phyloP scores from a whole-genome alignment of 163 green algal species.

The Trebouxiophyceae sp. region DNA sequence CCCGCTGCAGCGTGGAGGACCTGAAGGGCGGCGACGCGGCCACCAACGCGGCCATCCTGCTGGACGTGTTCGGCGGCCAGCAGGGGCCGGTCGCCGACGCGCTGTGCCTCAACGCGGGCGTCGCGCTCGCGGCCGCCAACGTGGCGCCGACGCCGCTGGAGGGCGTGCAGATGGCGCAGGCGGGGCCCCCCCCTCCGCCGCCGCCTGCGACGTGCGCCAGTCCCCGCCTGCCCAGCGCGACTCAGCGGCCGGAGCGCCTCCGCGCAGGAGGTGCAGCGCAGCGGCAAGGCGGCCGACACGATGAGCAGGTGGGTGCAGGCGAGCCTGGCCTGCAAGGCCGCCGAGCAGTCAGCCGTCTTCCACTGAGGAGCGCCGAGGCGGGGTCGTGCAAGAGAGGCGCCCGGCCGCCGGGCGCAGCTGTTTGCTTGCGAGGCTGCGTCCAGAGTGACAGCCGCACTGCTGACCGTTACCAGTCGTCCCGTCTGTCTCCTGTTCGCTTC shows the following conservation, averaged over 20 bases:
- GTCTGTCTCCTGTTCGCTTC: too few species aligned
- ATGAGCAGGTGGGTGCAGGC: slow-evolving; percentile 32
- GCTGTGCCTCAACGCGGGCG: slow-evolving; percentile 81
- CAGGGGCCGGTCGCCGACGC: slow-evolving; percentile 81
- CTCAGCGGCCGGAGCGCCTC: not conserved
- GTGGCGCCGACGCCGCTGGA: slow-evolving; percentile 56
- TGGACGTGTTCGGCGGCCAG: slow-evolving; percentile 84
- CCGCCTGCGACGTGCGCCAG: too few species aligned
- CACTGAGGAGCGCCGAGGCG: too few species aligned
- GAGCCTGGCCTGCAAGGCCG: slow-evolving; percentile 15
- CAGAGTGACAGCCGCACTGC: too few species aligned
- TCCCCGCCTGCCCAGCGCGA: not conserved
- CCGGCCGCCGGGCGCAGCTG: too few species aligned
- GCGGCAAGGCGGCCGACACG: slow-evolving; percentile 24
- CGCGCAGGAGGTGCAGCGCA: slow-evolving; percentile 59
- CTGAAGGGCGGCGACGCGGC: slow-evolving; percentile 80
- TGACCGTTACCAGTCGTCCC: too few species aligned
- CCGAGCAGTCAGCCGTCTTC: not conserved
- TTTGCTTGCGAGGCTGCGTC: too few species aligned
- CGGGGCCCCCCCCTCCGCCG: not conserved
- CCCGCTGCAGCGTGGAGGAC: slow-evolving; percentile 76
- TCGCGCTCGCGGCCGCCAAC: slow-evolving; percentile 73
- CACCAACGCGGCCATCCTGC: slow-evolving; percentile 84
- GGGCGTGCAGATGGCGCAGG: slow-evolving; percentile 78
- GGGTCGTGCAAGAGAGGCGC: too few species aligned